Conservation (phyloP, 169 alveolate genomes). For the Amoebophrya sp. region DNA sequence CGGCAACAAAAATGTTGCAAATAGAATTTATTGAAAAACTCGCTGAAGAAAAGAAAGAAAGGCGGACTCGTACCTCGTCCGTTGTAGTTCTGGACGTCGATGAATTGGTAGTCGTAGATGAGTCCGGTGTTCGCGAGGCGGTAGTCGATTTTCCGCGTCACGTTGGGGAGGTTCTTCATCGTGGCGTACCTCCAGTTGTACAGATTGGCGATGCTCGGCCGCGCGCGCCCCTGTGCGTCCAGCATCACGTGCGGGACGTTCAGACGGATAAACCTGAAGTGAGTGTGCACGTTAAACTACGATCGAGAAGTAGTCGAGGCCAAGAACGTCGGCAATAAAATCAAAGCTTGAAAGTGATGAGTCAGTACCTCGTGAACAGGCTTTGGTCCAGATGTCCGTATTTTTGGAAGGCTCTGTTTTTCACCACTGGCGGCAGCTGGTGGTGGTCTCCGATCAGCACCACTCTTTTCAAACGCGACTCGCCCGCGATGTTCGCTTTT, state of each 20-base stretch:
- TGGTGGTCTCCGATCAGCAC: constrained; percentile 80
- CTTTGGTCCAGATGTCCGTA: constrained; percentile 66
- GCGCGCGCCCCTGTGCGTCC: constrained; percentile 71
- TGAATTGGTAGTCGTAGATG: constrained; percentile 54
- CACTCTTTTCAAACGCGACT: constrained; percentile 54
- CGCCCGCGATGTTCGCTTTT: constrained; percentile 24
- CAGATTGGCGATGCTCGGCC: constrained; percentile 65
- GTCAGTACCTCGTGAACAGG: constrained; percentile 41
- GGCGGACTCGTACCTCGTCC: constrained; percentile 61
- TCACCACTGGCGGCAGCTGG: constrained; percentile 83
- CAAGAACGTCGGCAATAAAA: background rate
- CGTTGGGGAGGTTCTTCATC: constrained; percentile 40
- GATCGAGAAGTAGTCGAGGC: too few relatives aligned
- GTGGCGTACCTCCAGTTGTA: constrained; percentile 65
- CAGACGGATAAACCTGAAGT: constrained; percentile 62
- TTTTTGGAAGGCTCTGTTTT: constrained; percentile 51
- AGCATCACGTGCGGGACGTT: constrained; percentile 55
- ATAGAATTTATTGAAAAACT: too few relatives aligned
- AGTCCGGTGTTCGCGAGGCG: constrained; percentile 40
- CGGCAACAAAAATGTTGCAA: too few relatives aligned
- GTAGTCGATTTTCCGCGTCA: constrained; percentile 26
- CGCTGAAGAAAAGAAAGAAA: too few relatives aligned
- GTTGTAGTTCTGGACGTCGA: constrained; percentile 53
- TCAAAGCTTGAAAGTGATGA: too few relatives aligned
- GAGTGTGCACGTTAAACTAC: too few relatives aligned